phyloP scores from a whole-genome alignment of 176 grass and related monocot species.

The Oryza punctata region DNA sequence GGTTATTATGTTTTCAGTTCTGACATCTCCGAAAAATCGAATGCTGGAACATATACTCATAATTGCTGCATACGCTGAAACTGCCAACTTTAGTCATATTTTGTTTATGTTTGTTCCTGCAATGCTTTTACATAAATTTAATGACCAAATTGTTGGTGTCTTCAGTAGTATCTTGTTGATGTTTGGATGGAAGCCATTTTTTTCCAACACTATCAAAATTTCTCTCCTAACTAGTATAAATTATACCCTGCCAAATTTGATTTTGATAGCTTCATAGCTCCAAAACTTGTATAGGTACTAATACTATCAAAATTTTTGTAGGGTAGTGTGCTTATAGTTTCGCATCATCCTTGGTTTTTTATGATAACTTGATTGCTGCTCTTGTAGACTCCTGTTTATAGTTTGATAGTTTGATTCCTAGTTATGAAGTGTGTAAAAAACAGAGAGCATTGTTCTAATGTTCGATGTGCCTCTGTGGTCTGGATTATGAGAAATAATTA shows the following conservation, averaged over 20 bases:
- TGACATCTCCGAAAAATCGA: too few relatives aligned
- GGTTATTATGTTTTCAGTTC: background rate
- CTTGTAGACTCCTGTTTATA: background rate
- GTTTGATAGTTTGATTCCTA: background rate
- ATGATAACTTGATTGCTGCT: background rate
- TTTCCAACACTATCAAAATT: too few relatives aligned
- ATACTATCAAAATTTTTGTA: background rate
- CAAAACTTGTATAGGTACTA: too few relatives aligned
- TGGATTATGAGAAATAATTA: background rate
- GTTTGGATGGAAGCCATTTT: too few relatives aligned
- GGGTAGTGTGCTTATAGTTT: constrained; percentile 8
- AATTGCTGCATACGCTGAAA: background rate
- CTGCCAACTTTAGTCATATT: background rate
- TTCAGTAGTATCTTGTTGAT: too few relatives aligned
- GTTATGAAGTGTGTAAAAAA: background rate
- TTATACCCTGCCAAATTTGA: too few relatives aligned
- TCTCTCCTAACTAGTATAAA: too few relatives aligned
- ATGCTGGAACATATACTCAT: background rate
- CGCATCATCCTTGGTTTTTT: background rate
- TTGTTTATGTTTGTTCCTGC: background rate
- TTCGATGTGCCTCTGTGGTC: background rate
- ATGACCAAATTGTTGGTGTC: too few relatives aligned
- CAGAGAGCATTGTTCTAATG: background rate
- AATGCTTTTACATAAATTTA: too few relatives aligned
- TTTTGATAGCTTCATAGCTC: too few relatives aligned